Evolutionary conservation across 148 eudicot species (phyloP).

Genomic region (Bassia scoparia): DNA sequence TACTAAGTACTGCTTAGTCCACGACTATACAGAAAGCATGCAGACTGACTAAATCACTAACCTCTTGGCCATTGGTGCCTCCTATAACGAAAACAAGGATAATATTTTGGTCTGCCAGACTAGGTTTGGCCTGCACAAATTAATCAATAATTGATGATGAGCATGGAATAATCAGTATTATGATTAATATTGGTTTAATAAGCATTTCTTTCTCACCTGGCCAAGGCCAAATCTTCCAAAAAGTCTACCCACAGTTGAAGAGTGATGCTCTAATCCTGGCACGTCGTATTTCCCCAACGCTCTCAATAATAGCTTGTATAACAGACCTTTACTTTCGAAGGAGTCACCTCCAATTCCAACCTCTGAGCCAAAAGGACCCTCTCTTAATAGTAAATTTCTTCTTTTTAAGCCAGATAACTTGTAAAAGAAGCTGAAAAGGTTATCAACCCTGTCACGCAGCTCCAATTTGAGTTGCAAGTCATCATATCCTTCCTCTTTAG

Average conservation of each 20-base stretch:
- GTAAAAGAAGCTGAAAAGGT: conserved; percentile 80
- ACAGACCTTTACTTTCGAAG: conserved; percentile 61
- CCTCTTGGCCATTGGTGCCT: conserved; percentile 88
- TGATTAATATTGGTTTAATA: background rate
- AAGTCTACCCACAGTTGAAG: conserved; percentile 91
- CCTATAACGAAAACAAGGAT: conserved; percentile 85
- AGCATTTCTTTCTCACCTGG: conserved; percentile 47
- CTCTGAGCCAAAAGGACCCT: conserved; percentile 41
- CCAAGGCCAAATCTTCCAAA: conserved; percentile 98
- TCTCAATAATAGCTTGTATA: conserved; percentile 59
- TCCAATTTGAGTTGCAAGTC: conserved; percentile 90
- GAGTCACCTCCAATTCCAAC: conserved; percentile 49
- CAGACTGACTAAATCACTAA: conserved; percentile 21
- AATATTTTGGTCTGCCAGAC: conserved; percentile 74
- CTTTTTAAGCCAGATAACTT: conserved; percentile 63
- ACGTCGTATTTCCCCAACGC: conserved; percentile 62
- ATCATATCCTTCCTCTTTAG: conserved; percentile 61
- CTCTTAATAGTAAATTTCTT: conserved; percentile 46
- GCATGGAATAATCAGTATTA: background rate
- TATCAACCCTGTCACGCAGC: conserved; percentile 85
- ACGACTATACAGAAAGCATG: conserved; percentile 5
- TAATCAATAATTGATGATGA: conserved; percentile 11
- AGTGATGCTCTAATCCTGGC: conserved; percentile 90
- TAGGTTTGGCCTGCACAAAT: conserved; percentile 78
- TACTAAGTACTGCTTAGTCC: background rate